These are phyloP conservation scores for Hirschfeldia incana DNA, from an alignment of 345 rosid species.

Conservation along the genomic window DNA sequence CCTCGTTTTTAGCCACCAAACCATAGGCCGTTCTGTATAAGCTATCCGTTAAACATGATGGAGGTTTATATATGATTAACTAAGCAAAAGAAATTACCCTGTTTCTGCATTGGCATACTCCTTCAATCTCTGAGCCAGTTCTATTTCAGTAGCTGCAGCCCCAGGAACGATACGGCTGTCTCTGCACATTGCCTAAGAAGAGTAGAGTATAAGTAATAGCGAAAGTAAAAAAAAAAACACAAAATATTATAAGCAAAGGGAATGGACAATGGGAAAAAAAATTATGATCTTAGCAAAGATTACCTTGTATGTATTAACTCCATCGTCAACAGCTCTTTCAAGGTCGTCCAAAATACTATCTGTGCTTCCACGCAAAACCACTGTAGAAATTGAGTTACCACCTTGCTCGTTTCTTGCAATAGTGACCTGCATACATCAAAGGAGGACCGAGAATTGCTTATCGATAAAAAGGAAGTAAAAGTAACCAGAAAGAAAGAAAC, in stretches of 20 bases:
- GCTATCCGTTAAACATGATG: neutral
- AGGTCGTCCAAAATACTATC: slow-evolving; percentile 96
- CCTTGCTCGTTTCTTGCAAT: slow-evolving; percentile 89
- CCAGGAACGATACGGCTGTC: slow-evolving; percentile 93
- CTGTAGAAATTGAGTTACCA: slow-evolving; percentile 83
- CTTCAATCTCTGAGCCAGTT: slow-evolving; percentile 88
- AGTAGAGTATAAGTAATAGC: neutral
- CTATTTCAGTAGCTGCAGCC: slow-evolving; percentile 96
- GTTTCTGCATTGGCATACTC: slow-evolving; percentile 91
- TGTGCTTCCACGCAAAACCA: slow-evolving; percentile 93
- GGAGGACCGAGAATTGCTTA: neutral
- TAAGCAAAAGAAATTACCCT: slow-evolving; percentile 53
- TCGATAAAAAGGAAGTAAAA: neutral
- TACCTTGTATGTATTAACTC: slow-evolving; percentile 98
- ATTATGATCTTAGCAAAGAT: slow-evolving; percentile 2
- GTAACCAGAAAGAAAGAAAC: neutral
- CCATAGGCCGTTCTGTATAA: neutral
- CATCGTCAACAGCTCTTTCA: slow-evolving; percentile 99
- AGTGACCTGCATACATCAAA: slow-evolving; percentile 58
- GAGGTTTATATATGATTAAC: neutral
- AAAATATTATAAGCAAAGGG: neutral
- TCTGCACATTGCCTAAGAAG: slow-evolving; percentile 90
- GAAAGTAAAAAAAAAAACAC: neutral
- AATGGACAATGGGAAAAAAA: neutral
- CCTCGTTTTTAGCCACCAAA: neutral